A percentile compares a stretch with the other conserved stretches of the same genome.
These are phyloP conservation scores for Aspergillus haitiensis DNA, from an alignment of 495 filamentous ascomycete species.

Conservation along the genomic window DNA sequence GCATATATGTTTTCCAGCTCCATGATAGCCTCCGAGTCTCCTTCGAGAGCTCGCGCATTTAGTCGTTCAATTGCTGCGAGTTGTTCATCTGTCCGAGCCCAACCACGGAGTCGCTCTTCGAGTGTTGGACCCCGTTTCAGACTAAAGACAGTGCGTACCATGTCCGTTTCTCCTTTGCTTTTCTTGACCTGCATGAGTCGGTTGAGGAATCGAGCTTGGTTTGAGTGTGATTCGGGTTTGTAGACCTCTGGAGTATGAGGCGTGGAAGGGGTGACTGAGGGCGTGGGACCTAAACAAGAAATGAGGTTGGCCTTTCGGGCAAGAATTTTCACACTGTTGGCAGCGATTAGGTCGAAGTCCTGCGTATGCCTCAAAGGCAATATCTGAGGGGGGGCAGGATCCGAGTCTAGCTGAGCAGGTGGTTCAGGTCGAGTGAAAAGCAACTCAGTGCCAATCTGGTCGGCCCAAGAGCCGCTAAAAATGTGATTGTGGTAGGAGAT, in stretches of 20 bases:
- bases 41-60: slow-evolving; percentile 35
- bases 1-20: slow-evolving; percentile 35
- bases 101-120: slow-evolving; percentile 36
- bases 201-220: slow-evolving; percentile 48
- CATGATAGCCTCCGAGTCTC: slow-evolving; percentile 37
- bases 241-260: slow-evolving; percentile 17
- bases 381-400: slow-evolving; percentile 24
- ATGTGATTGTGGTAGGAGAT: slow-evolving; percentile 72
- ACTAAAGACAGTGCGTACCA: slow-evolving; percentile 41
- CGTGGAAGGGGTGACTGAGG: slow-evolving; percentile 7
- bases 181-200: slow-evolving; percentile 44
- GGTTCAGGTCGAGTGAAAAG: slow-evolving; percentile 58
- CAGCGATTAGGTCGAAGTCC: slow-evolving; percentile 61
- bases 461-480: slow-evolving; percentile 74
- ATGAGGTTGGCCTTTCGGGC: slow-evolving; percentile 46
- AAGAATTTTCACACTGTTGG: slow-evolving; percentile 53
- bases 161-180: slow-evolving; percentile 46
- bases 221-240: slow-evolving; percentile 25
- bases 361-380: slow-evolving; percentile 41
- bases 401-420: slow-evolving; percentile 31
- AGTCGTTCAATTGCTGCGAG: slow-evolving; percentile 37
- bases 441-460: slow-evolving; percentile 78
- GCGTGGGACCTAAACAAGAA: slow-evolving; percentile 27
- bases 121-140: slow-evolving; percentile 31
- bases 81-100: slow-evolving; percentile 46